Base-by-base conservation (phyloP, 768 basidiomycete genomes). In the Suillus subluteus region DNA sequence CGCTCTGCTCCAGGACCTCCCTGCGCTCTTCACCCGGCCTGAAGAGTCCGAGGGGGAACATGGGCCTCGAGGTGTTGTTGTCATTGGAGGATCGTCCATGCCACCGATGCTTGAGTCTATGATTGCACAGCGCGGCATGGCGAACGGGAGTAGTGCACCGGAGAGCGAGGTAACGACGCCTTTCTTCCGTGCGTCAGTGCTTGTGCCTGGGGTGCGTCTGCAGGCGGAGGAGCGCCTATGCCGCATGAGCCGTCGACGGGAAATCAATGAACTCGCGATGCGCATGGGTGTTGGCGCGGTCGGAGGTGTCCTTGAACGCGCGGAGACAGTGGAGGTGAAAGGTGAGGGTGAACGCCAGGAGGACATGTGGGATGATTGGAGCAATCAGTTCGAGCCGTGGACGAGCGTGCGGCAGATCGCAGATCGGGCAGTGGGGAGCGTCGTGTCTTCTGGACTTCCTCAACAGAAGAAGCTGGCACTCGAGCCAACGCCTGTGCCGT, bases 221-320 rank as follows among this genome's bases (percentile, higher is more conserved):
- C 73, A 81, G 35, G 69, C 73, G 2, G 77, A 80, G 13, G 94
- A 95, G 73, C 82, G 81, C 54, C 76, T 80, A 9, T 84, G 81
- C 61, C 86, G 94, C 56, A 81, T 89, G 67, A 78, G 80, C 4
- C 81, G 94, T 43, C 82, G 94, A 65, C 81, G 87, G 65, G 90
- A 94, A 70, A 86, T 94, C 64, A 95, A 95, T 74, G 89, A 92
- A 71, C 78, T 95, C 55, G 88, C 86, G 0, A 90, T 93, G 83
- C 86, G 91, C n/a, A 92, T 94, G 88, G 94, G 87, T 6, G 82
- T 94, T 44, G 91, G 90, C 41, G 85, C 86, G 0, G 83, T 93
- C 8, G 94, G 94, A 12, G 94, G 94, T 13, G 71, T 80, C 8
- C 73, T 94, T 7, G 88, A 87, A 55, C 69, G 74, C 35, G 67